phyloP scores from a whole-genome alignment of 2,329 filamentous ascomycete species.

The Talaromyces amestolkiae region DNA sequence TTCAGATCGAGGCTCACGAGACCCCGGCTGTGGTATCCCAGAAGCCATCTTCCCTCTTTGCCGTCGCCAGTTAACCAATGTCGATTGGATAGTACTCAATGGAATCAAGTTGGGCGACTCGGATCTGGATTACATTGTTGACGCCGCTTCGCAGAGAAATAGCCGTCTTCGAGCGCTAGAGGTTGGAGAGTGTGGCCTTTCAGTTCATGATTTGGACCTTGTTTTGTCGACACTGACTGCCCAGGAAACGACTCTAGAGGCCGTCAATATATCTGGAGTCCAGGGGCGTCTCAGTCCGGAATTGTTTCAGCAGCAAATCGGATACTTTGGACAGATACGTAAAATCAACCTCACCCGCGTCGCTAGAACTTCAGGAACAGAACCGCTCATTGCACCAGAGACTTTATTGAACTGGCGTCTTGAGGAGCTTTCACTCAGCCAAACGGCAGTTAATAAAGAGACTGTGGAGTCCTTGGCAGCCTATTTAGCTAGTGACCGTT shows the following conservation, averaged over 20 bases:
- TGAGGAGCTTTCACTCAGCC: constrained; percentile 64
- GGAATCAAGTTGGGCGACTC: constrained; percentile 68
- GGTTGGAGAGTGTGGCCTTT: constrained; percentile 59
- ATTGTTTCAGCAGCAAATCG: constrained; percentile 64
- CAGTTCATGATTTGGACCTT: constrained; percentile 53
- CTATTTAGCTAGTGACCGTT: constrained; percentile 62
- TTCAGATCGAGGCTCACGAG: constrained; percentile 49
- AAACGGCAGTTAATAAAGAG: constrained; percentile 59
- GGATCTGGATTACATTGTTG: constrained; percentile 65
- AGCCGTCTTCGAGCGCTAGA: constrained; percentile 68
- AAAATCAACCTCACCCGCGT: constrained; percentile 66
- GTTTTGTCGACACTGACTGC: constrained; percentile 62
- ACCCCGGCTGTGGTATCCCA: constrained; percentile 66
- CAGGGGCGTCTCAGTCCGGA: constrained; percentile 63
- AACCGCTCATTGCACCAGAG: constrained; percentile 64
- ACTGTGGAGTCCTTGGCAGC: constrained; percentile 65
- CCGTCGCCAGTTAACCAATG: constrained; percentile 64
- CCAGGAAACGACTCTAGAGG: constrained; percentile 66
- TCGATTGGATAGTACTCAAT: constrained; percentile 69
- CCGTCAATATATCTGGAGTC: constrained; percentile 65
- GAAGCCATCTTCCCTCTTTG: constrained; percentile 68
- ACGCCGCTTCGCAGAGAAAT: constrained; percentile 63
- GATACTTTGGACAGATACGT: constrained; percentile 64
- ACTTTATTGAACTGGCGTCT: constrained; percentile 66
- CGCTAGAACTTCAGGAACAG: constrained; percentile 60